Conservation (phyloP, 2,329 filamentous ascomycete genomes). For the Curvularia spicifera region DNA sequence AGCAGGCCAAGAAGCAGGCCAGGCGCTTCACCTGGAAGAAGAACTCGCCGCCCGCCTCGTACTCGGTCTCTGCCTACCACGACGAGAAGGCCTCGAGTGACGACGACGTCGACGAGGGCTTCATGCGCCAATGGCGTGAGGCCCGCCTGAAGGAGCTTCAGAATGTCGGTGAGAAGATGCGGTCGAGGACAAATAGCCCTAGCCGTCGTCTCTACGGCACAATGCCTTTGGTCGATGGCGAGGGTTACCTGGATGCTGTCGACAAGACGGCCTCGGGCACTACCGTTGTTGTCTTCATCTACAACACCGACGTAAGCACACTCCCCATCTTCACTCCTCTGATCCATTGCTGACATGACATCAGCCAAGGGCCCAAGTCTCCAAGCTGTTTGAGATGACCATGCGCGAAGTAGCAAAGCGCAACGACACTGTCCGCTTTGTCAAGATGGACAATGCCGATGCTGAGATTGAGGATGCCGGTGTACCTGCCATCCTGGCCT, state of each 20-base stretch:
- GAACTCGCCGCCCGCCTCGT: slow-evolving; percentile 24
- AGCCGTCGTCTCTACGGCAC: slow-evolving; percentile 79
- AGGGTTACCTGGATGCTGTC: slow-evolving; percentile 93
- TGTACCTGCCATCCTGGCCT: slow-evolving; percentile 87
- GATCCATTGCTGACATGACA: not conserved
- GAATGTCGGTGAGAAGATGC: slow-evolving; percentile 64
- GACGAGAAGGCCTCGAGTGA: slow-evolving; percentile 57
- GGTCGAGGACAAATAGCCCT: slow-evolving; percentile 73
- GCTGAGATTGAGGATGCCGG: slow-evolving; percentile 92
- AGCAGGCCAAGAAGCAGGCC: slow-evolving; percentile 61
- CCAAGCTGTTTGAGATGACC: slow-evolving; percentile 61
- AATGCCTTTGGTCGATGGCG: slow-evolving; percentile 83
- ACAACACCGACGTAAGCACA: slow-evolving; percentile 1
- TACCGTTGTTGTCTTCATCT: slow-evolving; percentile 90
- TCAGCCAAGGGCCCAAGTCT: slow-evolving; percentile 62
- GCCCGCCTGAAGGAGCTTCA: slow-evolving; percentile 76
- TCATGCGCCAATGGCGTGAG: slow-evolving; percentile 86
- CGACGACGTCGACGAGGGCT: slow-evolving; percentile 75
- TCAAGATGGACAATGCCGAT: slow-evolving; percentile 89
- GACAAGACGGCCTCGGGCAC: slow-evolving; percentile 85
- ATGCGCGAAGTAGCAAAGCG: slow-evolving; percentile 75
- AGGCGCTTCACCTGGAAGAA: slow-evolving; percentile 46
- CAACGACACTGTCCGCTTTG: slow-evolving; percentile 77
- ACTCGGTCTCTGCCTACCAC: slow-evolving; percentile 51
- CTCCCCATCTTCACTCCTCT: not conserved